Base-by-base conservation (phyloP, 108 stramenopile genomes). In the Nannochloropsis gaditana region DNA sequence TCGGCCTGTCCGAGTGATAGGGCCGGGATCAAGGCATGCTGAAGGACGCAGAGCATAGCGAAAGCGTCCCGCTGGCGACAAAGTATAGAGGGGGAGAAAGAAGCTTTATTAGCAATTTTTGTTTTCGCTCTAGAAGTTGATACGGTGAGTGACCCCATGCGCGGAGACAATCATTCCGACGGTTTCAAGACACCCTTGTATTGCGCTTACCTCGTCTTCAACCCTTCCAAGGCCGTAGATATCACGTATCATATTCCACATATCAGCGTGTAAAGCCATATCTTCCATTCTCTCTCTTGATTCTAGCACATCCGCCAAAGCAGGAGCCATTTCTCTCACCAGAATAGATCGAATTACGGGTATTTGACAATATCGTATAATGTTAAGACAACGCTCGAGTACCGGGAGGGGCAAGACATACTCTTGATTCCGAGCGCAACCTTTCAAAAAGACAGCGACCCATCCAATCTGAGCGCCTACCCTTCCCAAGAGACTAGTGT, bases 391-490 rank as follows among this genome's bases (percentile, higher is more conserved):
- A n/a, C 59, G 59, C 59, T 73, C 2, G 6, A 73, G 59, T 73
- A 73, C 59, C 15, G 59, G 3, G n/a, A 73, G 59, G 4, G 59
- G 59, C 19, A 73, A 73, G 15, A 2, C n/a, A 31, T 31, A 31
- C 15, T 73, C 59, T 4, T 6, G 19, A 73, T 6, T n/a, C n/a
- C n/a, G 59, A 4, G 59, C 59, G n/a, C 59, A 4, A n/a, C n/a
- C 2, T n/a, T 73, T 73, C 8, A 73, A 73, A n/a, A 73, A 73
- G n/a, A n/a, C 15, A 73, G 59, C 59, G 3, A 73, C 59, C 59
- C 59, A 73, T 73, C 59, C 59, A 73, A n/a, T n/a, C n/a, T 73
- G 59, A 5, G 59, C 59, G n/a, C 59, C n/a, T n/a, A 73, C n/a
- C 59, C 15, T n/a, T n/a, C n/a, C 59, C 59, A 73, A n/a, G 19